A percentile compares a stretch with the other conserved stretches of the same genome.
phyloP scores from a whole-genome alignment of 441 rosid species.

The Corymbia calophylla region DNA sequence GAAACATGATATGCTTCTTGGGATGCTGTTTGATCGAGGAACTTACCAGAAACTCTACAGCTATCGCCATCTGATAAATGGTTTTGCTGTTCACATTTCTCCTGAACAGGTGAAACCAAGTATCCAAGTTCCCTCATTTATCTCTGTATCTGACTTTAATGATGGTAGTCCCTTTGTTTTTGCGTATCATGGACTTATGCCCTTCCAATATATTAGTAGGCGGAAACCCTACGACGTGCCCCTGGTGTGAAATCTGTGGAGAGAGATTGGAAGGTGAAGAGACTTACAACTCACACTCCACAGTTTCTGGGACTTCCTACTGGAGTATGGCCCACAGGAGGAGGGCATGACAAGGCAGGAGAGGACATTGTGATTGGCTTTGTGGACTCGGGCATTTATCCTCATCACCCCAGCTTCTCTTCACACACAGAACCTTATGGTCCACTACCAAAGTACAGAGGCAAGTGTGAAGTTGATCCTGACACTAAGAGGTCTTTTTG shows the following conservation, averaged over 20 bases:
- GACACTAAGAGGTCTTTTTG: conserved; percentile 62
- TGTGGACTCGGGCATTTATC: conserved; percentile 92
- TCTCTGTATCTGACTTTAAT: neutral
- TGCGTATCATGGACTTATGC: conserved; percentile 23
- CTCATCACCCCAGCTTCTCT: conserved; percentile 90
- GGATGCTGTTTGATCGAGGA: conserved; percentile 64
- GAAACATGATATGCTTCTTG: conserved; percentile 93
- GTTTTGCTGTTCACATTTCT: conserved; percentile 81
- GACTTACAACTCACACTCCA: conserved; percentile 88
- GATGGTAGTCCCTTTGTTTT: conserved; percentile 2
- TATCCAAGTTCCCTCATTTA: neutral
- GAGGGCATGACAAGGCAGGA: conserved; percentile 92
- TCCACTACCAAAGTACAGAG: conserved; percentile 77
- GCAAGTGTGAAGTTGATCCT: conserved; percentile 90
- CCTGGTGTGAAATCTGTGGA: conserved; percentile 75
- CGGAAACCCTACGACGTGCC: conserved; percentile 65
- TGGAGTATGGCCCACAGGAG: conserved; percentile 98
- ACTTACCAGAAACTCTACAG: conserved; percentile 89
- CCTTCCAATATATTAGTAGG: conserved; percentile 67
- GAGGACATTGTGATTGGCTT: conserved; percentile 95
- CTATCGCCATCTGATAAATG: conserved; percentile 92
- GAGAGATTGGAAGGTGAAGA: conserved; percentile 95
- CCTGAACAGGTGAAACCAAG: conserved; percentile 76
- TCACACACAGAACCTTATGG: conserved; percentile 64
- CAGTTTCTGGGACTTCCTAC: conserved; percentile 94